Evolutionary conservation across 495 filamentous ascomycete species (phyloP), one percentile per base, ranked within the genome.

Genomic region (Chaetomium tenue): DNA sequence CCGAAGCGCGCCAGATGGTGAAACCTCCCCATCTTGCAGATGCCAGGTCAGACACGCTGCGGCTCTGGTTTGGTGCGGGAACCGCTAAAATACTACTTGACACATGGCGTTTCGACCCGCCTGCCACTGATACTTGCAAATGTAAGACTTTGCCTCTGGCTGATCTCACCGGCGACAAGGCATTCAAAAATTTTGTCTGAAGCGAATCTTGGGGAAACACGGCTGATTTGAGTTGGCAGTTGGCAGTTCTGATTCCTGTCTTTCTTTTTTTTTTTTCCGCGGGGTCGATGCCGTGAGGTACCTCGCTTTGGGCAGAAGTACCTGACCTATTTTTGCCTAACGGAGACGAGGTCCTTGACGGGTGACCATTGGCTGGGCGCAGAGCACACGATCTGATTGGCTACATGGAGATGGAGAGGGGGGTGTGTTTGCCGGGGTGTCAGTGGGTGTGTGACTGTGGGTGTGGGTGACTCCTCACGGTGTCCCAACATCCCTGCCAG

Each of bases 271-370:
- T 33, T 30, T 11, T 28, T 11, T 23, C 25, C 42, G 40, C n/a
- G 16, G 25, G 39, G 20, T 37, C 33, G 23, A 16, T 52, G 62
- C 63, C 23, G 20, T 25, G 28, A 71, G 58, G 70, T 68, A 73
- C 64, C 68, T 18, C 25, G 12, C 51, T 54, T 70, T 71, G 68
- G 68, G 66, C 66, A 68, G 20, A 67, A 71, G 71, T 73, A 69
- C 64, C 60, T 63, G 59, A 64, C 66, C 52, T 63, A 59, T 70
- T 71, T 65, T 65, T 67, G 66, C 64, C 66, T 68, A 62, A 65
- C 58, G 37, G 44, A 54, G 30, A 40, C 54, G 33, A 60, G 33
- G 30, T 20, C 7, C 3, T 6, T 42, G 61, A 47, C 61, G 61
- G 44, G 33, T 58, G 53, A 58, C 61, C 61, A 64, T 64, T 64